Base-by-base conservation (phyloP, 495 filamentous ascomycete species). In the Penicillium verhagenii region DNA sequence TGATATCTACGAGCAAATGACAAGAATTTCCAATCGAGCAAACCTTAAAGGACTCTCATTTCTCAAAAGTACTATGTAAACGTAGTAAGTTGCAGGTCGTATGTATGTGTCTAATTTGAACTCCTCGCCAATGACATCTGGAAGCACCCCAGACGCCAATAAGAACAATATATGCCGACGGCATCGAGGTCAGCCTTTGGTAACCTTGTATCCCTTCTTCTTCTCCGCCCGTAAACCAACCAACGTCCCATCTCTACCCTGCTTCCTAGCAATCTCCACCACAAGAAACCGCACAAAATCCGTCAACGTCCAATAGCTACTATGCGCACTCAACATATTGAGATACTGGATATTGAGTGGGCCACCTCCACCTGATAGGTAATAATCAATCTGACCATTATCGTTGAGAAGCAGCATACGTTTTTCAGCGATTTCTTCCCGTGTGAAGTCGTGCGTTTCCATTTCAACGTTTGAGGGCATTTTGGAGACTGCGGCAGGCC, bases 281-380 rank as follows among this genome's bases (percentile, higher is more conserved):
- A 96, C 93, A 48, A 97, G 65, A 65, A 97, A 85, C 33, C 92
- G 73, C 21, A 94, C 84, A 70, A 97, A 90, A 66, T 97, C 94
- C 52, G 80, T 78, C 58, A 86, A 83, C 9, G 81, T 81, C 94
- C 94, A 97, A 63, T 98, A 98, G 56, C 87, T 90, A 53, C 89
- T 91, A 70, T 98, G 94, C n/a, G 94, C 94, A 52, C 91, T 89
- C 54, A 98, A 71, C 93, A 98, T 98, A 58, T 95, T 96, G 4
- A 97, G 69, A 67, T 98, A 98, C 75, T 97, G 92, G 48, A 96
- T 89, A 71, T 95, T 92, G 24, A 97, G 75, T 4, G 91, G 81
- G 0, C 93, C 90, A 19, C 87, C 84, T 0, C 89, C 88, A 39
- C 89, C 89, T 39, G 82, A 82, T 3, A 98, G 71, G 54, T 84